Percentiles rank a stretch among this genome's conserved stretches.
Conservation (phyloP, 179 eudicot genomes). For the Nepenthes alata region DNA sequence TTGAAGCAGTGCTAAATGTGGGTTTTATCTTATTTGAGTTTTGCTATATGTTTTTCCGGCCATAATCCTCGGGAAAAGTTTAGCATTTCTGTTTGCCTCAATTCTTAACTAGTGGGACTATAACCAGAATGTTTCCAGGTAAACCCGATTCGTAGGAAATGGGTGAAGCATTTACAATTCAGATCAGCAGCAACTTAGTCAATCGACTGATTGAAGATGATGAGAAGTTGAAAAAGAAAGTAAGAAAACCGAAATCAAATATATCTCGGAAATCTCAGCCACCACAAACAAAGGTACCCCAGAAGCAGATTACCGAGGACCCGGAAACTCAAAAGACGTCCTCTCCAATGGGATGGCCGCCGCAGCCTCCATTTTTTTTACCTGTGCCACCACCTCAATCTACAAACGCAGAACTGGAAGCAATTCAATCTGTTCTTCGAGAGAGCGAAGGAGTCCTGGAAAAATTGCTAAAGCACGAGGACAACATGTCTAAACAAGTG, state of each 20-base stretch:
- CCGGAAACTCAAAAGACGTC: constrained; percentile 23
- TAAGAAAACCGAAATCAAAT: constrained; percentile 57
- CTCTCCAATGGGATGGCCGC: constrained; percentile 53
- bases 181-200: constrained; percentile 58
- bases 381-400: constrained; percentile 37
- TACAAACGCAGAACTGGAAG: constrained; percentile 49
- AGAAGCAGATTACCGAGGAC: constrained; percentile 31
- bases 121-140: too few relatives aligned
- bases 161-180: constrained; percentile 61
- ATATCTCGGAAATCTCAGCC: constrained; percentile 24
- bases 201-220: constrained; percentile 57
- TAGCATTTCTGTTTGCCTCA: too few relatives aligned
- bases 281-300: constrained; percentile 18
- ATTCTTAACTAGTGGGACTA: too few relatives aligned
- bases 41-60: too few relatives aligned
- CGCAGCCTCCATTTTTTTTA: constrained; percentile 51
- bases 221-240: constrained; percentile 48
- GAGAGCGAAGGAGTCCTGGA: constrained; percentile 74
- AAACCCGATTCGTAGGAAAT: constrained; percentile 10
- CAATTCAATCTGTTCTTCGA: constrained; percentile 45
- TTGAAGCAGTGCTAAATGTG: too few relatives aligned
- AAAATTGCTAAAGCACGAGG: constrained; percentile 56
- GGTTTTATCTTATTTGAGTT: too few relatives aligned
- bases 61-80: too few relatives aligned
- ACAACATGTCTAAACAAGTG: constrained; percentile 58